Conservation (phyloP, 169 alveolate species). For the Cryptosporidium parvum region DNA sequence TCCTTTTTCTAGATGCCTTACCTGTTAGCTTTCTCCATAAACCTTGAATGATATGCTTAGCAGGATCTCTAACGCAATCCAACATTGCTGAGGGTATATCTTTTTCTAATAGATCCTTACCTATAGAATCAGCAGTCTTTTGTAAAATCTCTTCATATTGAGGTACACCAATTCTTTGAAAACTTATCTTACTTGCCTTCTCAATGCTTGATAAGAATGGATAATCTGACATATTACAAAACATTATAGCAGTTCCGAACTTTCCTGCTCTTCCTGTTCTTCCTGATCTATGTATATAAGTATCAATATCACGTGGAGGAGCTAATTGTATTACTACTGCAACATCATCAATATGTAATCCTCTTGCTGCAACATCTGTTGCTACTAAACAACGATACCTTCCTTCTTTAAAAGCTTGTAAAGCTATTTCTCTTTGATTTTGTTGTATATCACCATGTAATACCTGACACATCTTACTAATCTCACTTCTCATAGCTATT, state of each 20-base stretch:
- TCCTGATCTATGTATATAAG: conserved; percentile 89
- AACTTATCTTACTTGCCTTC: conserved; percentile 39
- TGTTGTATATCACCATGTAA: conserved; percentile 93
- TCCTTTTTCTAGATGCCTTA: conserved; percentile 26
- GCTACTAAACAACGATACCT: conserved; percentile 89
- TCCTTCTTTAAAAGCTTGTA: conserved; percentile 87
- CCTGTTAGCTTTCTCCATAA: conserved; percentile 42
- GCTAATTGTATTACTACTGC: conserved; percentile 89
- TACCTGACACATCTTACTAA: conserved; percentile 85
- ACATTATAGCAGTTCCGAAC: conserved; percentile 84
- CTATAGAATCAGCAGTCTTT: conserved; percentile 52
- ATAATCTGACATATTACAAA: conserved; percentile 66
- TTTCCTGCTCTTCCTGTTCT: conserved; percentile 91
- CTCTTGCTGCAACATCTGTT: conserved; percentile 93
- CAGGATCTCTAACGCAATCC: conserved; percentile 38
- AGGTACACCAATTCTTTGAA: conserved; percentile 79
- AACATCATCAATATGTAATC: conserved; percentile 91
- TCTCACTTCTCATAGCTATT: conserved; percentile 84
- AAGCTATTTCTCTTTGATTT: conserved; percentile 89
- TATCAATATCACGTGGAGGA: conserved; percentile 88
- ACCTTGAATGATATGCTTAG: conserved; percentile 27
- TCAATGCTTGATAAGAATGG: conserved; percentile 76
- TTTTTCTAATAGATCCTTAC: conserved; percentile 37
- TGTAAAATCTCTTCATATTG: conserved; percentile 72
- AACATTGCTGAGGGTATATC: conserved; percentile 37